Base-by-base conservation (phyloP, 75 land plant genomes). In the Sequoia sempervirens region DNA sequence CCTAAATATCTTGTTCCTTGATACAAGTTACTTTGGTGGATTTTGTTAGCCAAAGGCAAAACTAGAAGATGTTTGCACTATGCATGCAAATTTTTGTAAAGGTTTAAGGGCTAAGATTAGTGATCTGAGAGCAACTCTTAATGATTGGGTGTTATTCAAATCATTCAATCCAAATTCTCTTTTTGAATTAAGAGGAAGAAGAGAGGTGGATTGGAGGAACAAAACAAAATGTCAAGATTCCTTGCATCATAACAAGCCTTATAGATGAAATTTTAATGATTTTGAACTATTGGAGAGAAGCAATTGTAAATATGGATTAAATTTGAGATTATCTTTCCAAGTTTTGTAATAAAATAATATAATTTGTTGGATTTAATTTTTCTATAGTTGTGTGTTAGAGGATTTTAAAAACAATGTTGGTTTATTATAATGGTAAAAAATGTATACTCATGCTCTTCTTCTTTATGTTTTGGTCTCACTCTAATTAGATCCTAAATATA, bases 11-110 rank as follows among this genome's bases (percentile, higher is more conserved):
- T 70, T 84, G 20, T 94, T 92, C 68, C 84, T 94, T 2, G 88
- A 88, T 83, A 91, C 95, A 5, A 70, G 70, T 6, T 84, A 84
- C 58, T 89, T 90, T 82, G 88, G 94, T 70, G 94, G 95, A n/a
- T 92, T 94, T 78, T 94, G 95, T 83, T 23, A 83, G 26, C 86
- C n/a, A 3, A 83, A 84, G 69, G 84, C 79, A 36, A 84, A 89
- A 72, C 56, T 92, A 56, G 69, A 50, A 37, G 75, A 85, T 68
- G 88, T 88, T 8, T 37, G 79, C 53, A 92, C 93, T 20, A 86
- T 92, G 92, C 93, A 92, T 83, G 92, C 92, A 20, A 92, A 87
- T 80, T 90, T 92, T 66, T 92, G 94, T 73, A 47, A 73, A 17
- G 91, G 91, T 36, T 3, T 90, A 17, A 68, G 80, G 10, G 79